Base-by-base conservation (phyloP, 768 basidiomycete species). In the Russula brevipes region DNA sequence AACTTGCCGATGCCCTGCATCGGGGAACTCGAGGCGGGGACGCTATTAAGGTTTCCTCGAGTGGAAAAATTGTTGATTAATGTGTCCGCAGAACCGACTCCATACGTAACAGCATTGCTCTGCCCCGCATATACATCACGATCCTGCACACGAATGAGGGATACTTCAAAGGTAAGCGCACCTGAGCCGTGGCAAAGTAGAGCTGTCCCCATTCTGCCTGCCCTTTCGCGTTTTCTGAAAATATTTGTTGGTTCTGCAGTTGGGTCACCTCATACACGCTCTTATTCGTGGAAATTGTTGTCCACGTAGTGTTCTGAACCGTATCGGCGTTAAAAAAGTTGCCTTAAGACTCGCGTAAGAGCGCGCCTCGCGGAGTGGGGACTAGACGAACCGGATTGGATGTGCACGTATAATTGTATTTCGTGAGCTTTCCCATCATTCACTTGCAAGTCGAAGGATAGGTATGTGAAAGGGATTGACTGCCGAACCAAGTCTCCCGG, bases 391-490 rank as follows among this genome's bases (percentile, higher is more conserved):
- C 73, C 72, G 38, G 63, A 66, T 46, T 64, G 68, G 16, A 73
- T 70, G 51, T 75, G 72, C 2, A 70, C 66, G 59, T 76, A 76
- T 7, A 76, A 47, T 56, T 73, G 69, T 11, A 74, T 67, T n/a
- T 36, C 38, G 61, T 76, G 75, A 1, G 64, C 16, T 3, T 47
- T 42, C 9, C 69, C 70, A 52, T 76, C 75, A 16, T 57, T 69
- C 0, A 72, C 67, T 11, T 38, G 16, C 10, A 68, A 64, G 3
- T 68, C 61, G 19, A 76, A 55, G 36, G 60, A 62, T 30, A 76
- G 39, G 56, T 75, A 76, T 12, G 70, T 67, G 67, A 76, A 75
- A 5, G 75, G 74, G 5, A 74, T 58, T 16, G 75, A 75, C 57
- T 74, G 75, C 7, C 57, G 63, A 46, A 66, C 57, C 52, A 51